Conservation (phyloP, 2,329 filamentous ascomycete species). For the Colletotrichum tropicicola region DNA sequence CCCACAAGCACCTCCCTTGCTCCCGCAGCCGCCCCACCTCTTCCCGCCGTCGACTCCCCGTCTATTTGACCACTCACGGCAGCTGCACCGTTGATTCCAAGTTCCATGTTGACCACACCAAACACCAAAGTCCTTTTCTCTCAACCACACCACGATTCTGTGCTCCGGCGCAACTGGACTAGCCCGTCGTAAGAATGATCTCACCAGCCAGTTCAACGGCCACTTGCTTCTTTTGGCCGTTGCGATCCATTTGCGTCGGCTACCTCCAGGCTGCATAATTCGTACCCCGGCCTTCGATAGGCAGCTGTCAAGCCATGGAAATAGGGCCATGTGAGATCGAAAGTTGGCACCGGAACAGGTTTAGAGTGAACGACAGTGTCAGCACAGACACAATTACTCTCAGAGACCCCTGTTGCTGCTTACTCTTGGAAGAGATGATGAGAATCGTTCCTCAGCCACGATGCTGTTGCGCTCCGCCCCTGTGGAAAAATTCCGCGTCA, state of each 20-base stretch:
- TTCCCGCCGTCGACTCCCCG: background rate
- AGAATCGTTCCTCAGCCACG: no score
- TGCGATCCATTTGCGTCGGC: background rate
- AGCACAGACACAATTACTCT: no score
- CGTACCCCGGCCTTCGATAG: background rate
- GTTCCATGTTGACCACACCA: background rate
- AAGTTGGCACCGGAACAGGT: background rate
- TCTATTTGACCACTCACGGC: background rate
- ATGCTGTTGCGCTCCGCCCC: no score
- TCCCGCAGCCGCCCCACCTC: no score
- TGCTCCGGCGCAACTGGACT: background rate
- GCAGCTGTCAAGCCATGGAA: background rate
- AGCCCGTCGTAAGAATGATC: background rate
- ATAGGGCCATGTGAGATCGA: background rate
- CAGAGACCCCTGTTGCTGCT: no score
- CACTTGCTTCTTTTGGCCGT: background rate
- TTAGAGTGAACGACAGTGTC: no score
- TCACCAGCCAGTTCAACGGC: background rate
- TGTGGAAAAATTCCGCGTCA: no score
- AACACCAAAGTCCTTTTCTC: conserved; percentile 6
- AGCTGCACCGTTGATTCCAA: background rate
- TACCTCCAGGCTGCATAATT: background rate
- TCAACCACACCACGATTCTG: background rate
- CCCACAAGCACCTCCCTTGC: background rate
- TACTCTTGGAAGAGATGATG: no score